Evolutionary conservation across 2,329 filamentous ascomycete genomes (phyloP).

Genomic region (Mariannaea elegans): DNA sequence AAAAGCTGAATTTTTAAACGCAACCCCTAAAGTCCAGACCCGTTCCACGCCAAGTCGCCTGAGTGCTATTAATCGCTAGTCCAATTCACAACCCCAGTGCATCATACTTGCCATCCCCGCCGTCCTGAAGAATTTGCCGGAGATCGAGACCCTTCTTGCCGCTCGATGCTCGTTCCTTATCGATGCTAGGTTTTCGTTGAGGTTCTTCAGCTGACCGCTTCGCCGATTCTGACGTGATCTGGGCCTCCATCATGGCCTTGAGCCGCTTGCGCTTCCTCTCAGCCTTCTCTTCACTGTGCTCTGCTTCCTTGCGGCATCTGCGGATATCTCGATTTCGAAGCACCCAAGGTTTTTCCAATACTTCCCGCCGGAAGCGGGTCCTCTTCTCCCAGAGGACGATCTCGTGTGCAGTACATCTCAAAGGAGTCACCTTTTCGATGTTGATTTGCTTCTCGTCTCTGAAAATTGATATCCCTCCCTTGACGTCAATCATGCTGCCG

Average conservation of each 20-base stretch:
- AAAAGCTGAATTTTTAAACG: slow-evolving; percentile 10
- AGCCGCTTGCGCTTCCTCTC: slow-evolving; percentile 40
- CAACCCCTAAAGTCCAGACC: slow-evolving; percentile 22
- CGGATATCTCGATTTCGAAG: slow-evolving; percentile 59
- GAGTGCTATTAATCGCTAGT: not conserved
- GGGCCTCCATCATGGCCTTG: slow-evolving; percentile 27
- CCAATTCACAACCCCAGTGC: slow-evolving; percentile 45
- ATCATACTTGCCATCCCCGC: slow-evolving; percentile 45
- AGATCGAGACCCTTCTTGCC: slow-evolving; percentile 33
- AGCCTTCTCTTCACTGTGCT: slow-evolving; percentile 42
- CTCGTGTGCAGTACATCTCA: slow-evolving; percentile 65
- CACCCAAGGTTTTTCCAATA: slow-evolving; percentile 65
- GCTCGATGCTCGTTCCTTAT: slow-evolving; percentile 18
- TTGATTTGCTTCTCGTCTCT: slow-evolving; percentile 61
- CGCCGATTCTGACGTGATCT: slow-evolving; percentile 5
- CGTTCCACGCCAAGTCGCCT: slow-evolving; percentile 24
- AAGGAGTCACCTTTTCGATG: slow-evolving; percentile 57
- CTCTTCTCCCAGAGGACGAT: slow-evolving; percentile 67
- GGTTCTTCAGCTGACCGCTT: slow-evolving; percentile 14
- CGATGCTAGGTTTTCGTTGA: not conserved
- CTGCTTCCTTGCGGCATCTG: slow-evolving; percentile 58
- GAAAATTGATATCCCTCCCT: slow-evolving; percentile 60
- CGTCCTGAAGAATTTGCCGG: slow-evolving; percentile 40
- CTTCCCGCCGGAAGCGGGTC: slow-evolving; percentile 56
- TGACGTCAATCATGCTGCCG: slow-evolving; percentile 65